phyloP scores from a whole-genome alignment of 2,329 filamentous ascomycete species.

The Ilyonectria destructans region DNA sequence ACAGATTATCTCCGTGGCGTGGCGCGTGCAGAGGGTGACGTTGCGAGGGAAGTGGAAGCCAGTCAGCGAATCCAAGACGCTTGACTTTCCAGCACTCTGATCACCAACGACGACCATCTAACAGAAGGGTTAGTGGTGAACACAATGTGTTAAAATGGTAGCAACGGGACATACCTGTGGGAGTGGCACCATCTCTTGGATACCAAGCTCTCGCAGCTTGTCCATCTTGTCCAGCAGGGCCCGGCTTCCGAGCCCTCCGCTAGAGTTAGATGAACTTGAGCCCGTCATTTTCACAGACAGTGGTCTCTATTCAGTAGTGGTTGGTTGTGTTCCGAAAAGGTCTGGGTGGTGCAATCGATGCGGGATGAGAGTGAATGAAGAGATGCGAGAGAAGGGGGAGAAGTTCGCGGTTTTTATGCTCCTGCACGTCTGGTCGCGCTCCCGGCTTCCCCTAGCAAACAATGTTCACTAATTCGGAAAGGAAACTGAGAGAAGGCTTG shows the following conservation, averaged over 20 bases:
- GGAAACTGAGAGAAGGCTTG: conserved; percentile 16
- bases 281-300: conserved; percentile 26
- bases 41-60: conserved; percentile 65
- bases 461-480: neutral
- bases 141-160: neutral
- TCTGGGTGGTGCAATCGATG: neutral
- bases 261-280: conserved; percentile 10
- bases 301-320: neutral
- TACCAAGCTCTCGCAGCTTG: conserved; percentile 59
- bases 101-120: conserved; percentile 88
- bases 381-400: neutral
- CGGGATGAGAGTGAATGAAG: neutral
- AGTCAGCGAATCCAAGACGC: conserved; percentile 79
- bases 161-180: conserved; percentile 67
- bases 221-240: conserved; percentile 57
- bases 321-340: neutral
- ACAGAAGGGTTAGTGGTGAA: neutral
- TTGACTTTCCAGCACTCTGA: conserved; percentile 90
- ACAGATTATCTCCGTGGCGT: conserved; percentile 65
- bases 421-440: neutral
- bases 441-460: neutral
- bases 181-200: conserved; percentile 55
- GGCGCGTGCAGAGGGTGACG: conserved; percentile 64
- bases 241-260: conserved; percentile 41
- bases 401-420: neutral